Percentiles rank a stretch among this genome's conserved stretches.
Evolutionary conservation across 2,329 filamentous ascomycete genomes (phyloP).

Genomic region (Trichophaea hybrida): DNA sequence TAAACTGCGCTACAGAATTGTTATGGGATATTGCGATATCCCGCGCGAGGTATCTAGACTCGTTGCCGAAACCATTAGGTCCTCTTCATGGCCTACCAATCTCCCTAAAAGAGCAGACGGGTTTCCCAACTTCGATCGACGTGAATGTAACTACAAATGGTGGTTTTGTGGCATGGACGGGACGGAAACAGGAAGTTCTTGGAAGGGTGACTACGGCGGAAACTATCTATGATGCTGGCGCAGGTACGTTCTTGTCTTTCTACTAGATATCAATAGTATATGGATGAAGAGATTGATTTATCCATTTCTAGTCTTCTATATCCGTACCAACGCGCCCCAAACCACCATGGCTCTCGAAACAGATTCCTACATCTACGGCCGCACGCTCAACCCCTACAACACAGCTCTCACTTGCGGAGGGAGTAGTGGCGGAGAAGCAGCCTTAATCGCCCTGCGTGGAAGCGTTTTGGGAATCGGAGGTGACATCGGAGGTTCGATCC

Average conservation of each 20-base stretch:
- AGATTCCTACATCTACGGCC: constrained; percentile 47
- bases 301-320: constrained; percentile 40
- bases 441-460: constrained; percentile 44
- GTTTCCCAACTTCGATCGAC: not conserved
- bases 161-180: not conserved
- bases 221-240: constrained; percentile 34
- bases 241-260: constrained; percentile 25
- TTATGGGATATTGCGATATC: not conserved
- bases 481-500: constrained; percentile 41
- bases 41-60: not conserved
- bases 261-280: too few relatives aligned
- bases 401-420: constrained; percentile 47
- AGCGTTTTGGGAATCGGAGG: constrained; percentile 47
- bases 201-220: not conserved
- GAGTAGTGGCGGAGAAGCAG: constrained; percentile 52
- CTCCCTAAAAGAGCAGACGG: not conserved
- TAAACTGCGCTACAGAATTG: not conserved
- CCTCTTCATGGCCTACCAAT: not conserved
- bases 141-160: not conserved
- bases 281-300: too few relatives aligned
- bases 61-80: not conserved
- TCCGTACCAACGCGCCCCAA: constrained; percentile 55
- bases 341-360: constrained; percentile 42
- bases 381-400: constrained; percentile 49
- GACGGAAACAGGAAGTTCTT: not conserved